phyloP scores from a whole-genome alignment of 768 basidiomycete genomes.

The Suillus tomentosus region DNA sequence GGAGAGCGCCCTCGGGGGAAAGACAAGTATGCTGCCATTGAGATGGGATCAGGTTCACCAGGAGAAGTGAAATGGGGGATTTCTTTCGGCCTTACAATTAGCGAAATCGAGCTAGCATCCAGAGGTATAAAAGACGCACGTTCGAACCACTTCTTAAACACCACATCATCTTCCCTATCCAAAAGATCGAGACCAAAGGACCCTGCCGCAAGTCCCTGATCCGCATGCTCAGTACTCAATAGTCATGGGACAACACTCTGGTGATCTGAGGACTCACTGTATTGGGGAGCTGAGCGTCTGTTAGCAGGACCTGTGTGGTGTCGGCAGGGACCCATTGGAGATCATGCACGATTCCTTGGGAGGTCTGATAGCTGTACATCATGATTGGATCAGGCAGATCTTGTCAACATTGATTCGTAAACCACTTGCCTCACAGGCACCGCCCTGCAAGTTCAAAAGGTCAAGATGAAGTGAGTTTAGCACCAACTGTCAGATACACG shows the following conservation, averaged over 20 bases:
- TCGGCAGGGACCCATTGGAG: conserved; percentile 68
- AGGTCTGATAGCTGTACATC: conserved; percentile 64
- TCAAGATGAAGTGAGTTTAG: conserved; percentile 8
- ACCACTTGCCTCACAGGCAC: conserved; percentile 66
- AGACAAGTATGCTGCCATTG: conserved; percentile 35
- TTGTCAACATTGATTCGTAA: background rate
- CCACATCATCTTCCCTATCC: conserved; percentile 40
- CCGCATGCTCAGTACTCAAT: conserved; percentile 13
- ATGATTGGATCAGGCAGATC: conserved; percentile 23
- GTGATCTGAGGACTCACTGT: conserved; percentile 39
- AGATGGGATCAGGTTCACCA: conserved; percentile 35
- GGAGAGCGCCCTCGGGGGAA: conserved; percentile 30
- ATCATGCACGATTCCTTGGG: conserved; percentile 65
- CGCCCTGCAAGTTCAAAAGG: conserved; percentile 47
- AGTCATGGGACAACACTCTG: background rate
- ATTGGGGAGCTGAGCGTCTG: conserved; percentile 59
- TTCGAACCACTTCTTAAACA: conserved; percentile 49
- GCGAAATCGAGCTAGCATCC: conserved; percentile 40
- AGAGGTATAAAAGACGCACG: conserved; percentile 37
- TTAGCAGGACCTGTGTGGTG: conserved; percentile 58
- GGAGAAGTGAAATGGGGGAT: conserved; percentile 39
- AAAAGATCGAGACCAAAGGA: conserved; percentile 51
- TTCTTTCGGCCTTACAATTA: conserved; percentile 50
- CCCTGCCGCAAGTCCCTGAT: conserved; percentile 55
- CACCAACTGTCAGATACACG: background rate